Percentiles rank a stretch among this genome's conserved stretches.
Conservation (phyloP, 78 protist genomes). For the Dictyostelium capitatum region DNA sequence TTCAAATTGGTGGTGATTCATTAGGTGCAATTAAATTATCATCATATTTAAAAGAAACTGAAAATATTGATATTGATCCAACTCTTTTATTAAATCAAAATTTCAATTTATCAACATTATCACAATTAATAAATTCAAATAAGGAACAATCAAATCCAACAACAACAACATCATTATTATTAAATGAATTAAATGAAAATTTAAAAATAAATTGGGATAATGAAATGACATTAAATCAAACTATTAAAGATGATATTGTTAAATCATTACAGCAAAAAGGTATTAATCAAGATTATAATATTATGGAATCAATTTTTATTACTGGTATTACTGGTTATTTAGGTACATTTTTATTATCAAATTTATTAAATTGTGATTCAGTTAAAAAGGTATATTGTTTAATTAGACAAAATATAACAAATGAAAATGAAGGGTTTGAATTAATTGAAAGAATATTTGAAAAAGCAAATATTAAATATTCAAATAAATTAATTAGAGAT, state of each 20-base stretch:
- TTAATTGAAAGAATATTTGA: background rate
- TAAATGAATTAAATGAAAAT: background rate
- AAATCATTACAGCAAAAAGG: background rate
- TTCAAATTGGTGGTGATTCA: slow-evolving; percentile 76
- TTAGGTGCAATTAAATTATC: slow-evolving; percentile 58
- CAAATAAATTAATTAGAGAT: background rate
- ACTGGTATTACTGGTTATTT: slow-evolving; percentile 71
- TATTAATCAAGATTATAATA: no score
- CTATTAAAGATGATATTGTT: background rate
- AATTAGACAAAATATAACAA: slow-evolving; percentile 18
- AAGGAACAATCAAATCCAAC: no score
- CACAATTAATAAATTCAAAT: background rate
- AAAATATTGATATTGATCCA: slow-evolving; percentile 46
- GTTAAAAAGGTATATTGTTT: slow-evolving; percentile 30
- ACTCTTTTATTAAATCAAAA: slow-evolving; percentile 41
- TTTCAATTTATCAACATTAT: slow-evolving; percentile 12
- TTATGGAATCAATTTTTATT: slow-evolving; percentile 27
- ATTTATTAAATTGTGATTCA: background rate
- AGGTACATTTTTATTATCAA: slow-evolving; percentile 25
- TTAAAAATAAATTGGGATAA: slow-evolving; percentile 13
- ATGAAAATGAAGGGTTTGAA: background rate
- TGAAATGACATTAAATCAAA: slow-evolving; percentile 49
- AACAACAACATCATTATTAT: no score
- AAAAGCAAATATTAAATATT: background rate
- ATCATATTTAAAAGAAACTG: slow-evolving; percentile 29